Base-by-base conservation (phyloP, 306 rosid species). In the Quercus dentata region DNA sequence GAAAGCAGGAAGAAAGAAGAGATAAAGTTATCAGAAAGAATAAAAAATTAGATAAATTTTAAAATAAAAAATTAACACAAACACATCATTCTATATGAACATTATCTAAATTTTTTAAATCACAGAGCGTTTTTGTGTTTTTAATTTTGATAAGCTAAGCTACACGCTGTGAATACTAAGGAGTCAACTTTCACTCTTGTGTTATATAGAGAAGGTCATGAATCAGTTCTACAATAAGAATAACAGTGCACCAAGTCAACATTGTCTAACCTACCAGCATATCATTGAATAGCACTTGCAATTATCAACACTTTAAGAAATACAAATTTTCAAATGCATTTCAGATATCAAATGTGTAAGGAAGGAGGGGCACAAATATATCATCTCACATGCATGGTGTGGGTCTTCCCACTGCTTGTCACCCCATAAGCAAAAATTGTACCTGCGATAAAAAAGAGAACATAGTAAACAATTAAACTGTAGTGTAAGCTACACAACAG, bases 331-430 rank as follows among this genome's bases (percentile, higher is more conserved):
- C 25, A 35, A 67, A 64, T 84, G 83, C 64, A 64, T 56, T 25
- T 30, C 51, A 78, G 79, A 55, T 74, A 67, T 61, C 71, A 64
- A 30, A 65, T 35, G 68, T 79, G 81, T 49, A 78, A 73, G 77
- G 72, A 15, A 71, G 74, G 74, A 74, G 55, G 72, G 72, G 76
- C 63, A 41, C 18, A 76, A 81, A 71, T 58, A 56, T 56, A 31
- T 68, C 49, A 71, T 80, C 97, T 95, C 76, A 95, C 99, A 88
- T 95, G 99, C 99, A 95, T 95, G 68, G 99, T 95, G 87, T 95
- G 99, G 80, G 99, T 95, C 93, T 95, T 95, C 84, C 99, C 99
- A 30, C 99, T 95, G 90, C 99, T 95, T 56, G 99, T 91, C 72
- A 95, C 99, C 75, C 99, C 99, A 81, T 95, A 95, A 17, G 99